Base-by-base conservation (phyloP, 805 yeast genomes). In the Metschnikowia santaceciliae region DNA sequence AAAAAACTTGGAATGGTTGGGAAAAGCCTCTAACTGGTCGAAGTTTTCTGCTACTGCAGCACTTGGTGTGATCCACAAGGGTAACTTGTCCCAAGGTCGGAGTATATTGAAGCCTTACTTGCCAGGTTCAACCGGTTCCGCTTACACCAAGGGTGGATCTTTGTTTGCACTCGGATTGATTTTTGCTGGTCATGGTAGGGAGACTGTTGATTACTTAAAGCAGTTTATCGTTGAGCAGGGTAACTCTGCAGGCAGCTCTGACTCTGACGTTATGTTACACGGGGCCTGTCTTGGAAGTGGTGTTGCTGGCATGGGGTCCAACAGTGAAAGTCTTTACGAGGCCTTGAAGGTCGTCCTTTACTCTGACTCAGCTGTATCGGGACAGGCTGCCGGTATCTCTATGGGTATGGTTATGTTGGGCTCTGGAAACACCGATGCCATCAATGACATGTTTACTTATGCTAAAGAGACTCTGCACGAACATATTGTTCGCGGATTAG, bases 11-110 rank as follows among this genome's bases (percentile, higher is more conserved):
- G 97, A 92, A 62, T 94, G 98, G 97, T 77, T 94, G 58, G 95
- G 96, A 41, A 89, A 90, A 70, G 97, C 99, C n/a, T 85, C 92
- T 43, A 90, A 92, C 69, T 94, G 99, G 99, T 90, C 97, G 5
- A 94, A 92, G 66, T 94, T 94, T 68, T 84, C 96, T 0, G 97
- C 98, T 2, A 92, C 98, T 13, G 98, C 98, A 7, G 97, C 98
- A 13, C 75, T 94, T 54, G 99, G 99, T 65, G 98, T 92, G 32
- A 91, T 94, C 59, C 98, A 94, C 67, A 88, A 86, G 64, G 98
- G 99, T 48, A 92, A 92, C 68, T 77, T 94, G 51, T 81, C 96
- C 0, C 96, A 90, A 65, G 99, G 98, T 48, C 83, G 84, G 65
- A 81, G 84, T 56, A 82, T 92, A 46, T 79, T 94, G 65, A 85